Conservation (phyloP, 2,329 filamentous ascomycete species). For the Blastomyces emzantsi region DNA sequence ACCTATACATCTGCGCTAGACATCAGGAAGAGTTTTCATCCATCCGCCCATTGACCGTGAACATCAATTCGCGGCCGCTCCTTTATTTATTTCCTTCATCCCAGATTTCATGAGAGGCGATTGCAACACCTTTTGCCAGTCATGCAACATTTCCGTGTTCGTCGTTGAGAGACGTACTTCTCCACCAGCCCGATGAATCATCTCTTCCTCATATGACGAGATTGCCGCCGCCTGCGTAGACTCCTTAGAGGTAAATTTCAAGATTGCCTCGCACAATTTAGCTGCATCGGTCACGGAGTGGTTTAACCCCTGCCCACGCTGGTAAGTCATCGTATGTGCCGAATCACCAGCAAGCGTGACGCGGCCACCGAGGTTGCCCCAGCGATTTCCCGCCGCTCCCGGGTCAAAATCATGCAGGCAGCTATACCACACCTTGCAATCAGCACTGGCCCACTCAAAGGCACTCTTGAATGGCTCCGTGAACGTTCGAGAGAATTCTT, state of each 20-base stretch:
- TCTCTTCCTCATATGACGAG: conserved; percentile 27
- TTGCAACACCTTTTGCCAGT: conserved; percentile 26
- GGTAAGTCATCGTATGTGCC: conserved; percentile 20
- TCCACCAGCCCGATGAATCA: conserved; percentile 34
- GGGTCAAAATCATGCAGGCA: conserved; percentile 19
- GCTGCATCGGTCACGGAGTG: conserved; percentile 23
- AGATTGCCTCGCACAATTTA: conserved; percentile 15
- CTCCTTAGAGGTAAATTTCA: conserved; percentile 12
- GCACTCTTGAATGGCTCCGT: conserved; percentile 21
- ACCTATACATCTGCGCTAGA: neutral
- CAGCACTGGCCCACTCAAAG: conserved; percentile 21
- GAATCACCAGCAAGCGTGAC: conserved; percentile 21
- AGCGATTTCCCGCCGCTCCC: conserved; percentile 18
- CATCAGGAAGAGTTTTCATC: neutral
- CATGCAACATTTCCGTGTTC: conserved; percentile 41
- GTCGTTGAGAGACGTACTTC: conserved; percentile 38
- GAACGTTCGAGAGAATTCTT: conserved; percentile 17
- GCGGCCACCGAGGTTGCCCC: conserved; percentile 20
- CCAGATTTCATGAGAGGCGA: conserved; percentile 13
- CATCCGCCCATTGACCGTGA: neutral
- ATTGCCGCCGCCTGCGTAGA: conserved; percentile 18
- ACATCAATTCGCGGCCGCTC: neutral
- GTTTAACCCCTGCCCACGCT: conserved; percentile 23
- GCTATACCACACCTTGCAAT: conserved; percentile 12
- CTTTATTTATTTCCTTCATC: conserved; percentile 7